Evolutionary conservation across 768 basidiomycete genomes (phyloP).

Genomic region (Cyathus striatus): DNA sequence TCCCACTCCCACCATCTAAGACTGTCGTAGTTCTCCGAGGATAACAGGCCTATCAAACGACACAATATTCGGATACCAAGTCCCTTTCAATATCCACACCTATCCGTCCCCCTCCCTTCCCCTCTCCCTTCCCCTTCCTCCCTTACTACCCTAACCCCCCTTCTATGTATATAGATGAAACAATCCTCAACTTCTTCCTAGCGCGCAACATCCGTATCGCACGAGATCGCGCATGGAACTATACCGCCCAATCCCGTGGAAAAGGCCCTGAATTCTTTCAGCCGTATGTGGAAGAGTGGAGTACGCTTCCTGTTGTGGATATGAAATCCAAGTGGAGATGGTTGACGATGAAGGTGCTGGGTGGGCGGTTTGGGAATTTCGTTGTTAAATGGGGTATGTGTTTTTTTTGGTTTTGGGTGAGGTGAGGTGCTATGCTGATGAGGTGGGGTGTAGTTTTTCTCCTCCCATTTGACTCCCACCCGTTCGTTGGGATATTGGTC

Average conservation of each 20-base stretch:
- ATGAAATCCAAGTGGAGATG: conserved; percentile 18
- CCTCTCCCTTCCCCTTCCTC: too few species aligned
- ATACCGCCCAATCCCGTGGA: conserved; percentile 78
- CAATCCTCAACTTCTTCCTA: conserved; percentile 80
- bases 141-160: conserved; percentile 31
- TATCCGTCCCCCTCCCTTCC: too few species aligned
- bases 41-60: conserved; percentile 60
- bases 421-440: background rate
- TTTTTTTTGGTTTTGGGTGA: too few species aligned
- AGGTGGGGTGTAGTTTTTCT: conserved; percentile 39
- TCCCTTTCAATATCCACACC: conserved; percentile 68
- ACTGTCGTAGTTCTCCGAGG: conserved; percentile 45
- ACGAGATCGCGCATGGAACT: conserved; percentile 69
- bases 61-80: conserved; percentile 55
- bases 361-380: conserved; percentile 31
- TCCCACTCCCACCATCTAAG: background rate
- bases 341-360: conserved; percentile 26
- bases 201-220: conserved; percentile 79
- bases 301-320: conserved; percentile 43
- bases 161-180: conserved; percentile 72
- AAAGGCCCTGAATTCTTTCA: conserved; percentile 84
- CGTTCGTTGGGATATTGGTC: conserved; percentile 58
- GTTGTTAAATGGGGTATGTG: conserved; percentile 41
- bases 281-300: conserved; percentile 81
- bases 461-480: conserved; percentile 63